Evolutionary conservation across 2,329 filamentous ascomycete genomes (phyloP), one percentile per base, ranked within the genome.

Genomic region (Ascochyta koolunga): DNA sequence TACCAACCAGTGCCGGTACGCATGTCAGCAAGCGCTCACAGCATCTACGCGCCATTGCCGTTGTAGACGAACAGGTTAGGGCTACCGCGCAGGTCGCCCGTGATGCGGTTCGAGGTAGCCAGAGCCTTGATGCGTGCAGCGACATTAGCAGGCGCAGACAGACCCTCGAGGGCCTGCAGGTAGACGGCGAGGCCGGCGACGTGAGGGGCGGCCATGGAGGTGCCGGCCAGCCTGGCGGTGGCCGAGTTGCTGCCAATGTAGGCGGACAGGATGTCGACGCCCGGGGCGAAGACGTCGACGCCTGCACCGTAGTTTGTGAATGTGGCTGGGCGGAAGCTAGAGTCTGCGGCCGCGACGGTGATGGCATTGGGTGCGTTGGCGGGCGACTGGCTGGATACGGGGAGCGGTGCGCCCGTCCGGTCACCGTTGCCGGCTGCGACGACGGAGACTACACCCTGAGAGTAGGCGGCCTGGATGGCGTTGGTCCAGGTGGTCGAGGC

Each of bases 141-240:
- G 11, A 63, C 42, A 5, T 58, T 60, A 31, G 52, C 55, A 33
- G 63, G 50, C n/a, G 47, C 56, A 6, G 27, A 41, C 31, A 59
- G 39, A 5, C 64, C 66, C 54, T 80, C 75, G 39, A 81, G 72
- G 22, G 72, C 71, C 78, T 89, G 86, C 38, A 89, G 77, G 74
- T 89, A 89, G 36, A 86, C 85, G 16, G 83, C 85, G 8, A 89
- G 79, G 55, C 87, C 87, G 37, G 83, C 82, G 47, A 89, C 79
- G 69, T 89, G 87, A 6, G 87, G 87, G 15, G 81, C 81, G 33
- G 87, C 86, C 84, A 87, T 86, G 47, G 80, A 84, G 13, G 86
- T 88, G 25, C 84, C 86, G n/a, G 77, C 80, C 44, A 71, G 78
- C 43, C 67, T 78, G 52, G 73, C 75, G 74, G 62, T 60, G 10